Base-by-base conservation (phyloP, 192 early-diverging fungal genomes). In the Coemansia sp. region DNA sequence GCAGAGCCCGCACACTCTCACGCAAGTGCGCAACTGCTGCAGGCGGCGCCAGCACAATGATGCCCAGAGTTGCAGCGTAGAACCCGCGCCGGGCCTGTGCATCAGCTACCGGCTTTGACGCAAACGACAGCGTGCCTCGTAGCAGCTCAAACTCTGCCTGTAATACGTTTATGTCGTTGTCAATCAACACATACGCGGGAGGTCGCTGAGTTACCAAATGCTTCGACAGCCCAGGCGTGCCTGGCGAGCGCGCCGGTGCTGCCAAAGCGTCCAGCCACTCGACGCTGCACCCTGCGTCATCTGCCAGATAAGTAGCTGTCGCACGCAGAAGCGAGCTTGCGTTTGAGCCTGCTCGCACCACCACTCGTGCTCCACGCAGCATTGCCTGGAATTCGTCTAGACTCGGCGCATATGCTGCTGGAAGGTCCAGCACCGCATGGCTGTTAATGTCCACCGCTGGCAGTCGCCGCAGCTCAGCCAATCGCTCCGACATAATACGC, bases 121-220 rank as follows among this genome's bases (percentile, higher is more conserved):
- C 59, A 51, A 79, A 79, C 7, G 71, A 70, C 68, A 79, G 56
- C n/a, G 68, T 79, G 12, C 76, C 76, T 12, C 76, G 71, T 48
- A 79, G 46, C 12, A 44, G 48, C 71, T 79, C 71, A 59, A 79
- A 79, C 53, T 79, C 76, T 0, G 71, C 53, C 12, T 60, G 63
- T 44, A 79, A 28, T 21, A 59, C 19, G 2, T 74, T 71, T 9
- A 67, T 49, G 22, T 64, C 57, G 40, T 67, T 67, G 21, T 74
- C 67, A 23, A 74, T 70, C 4, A 79, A 40, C 8, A 79, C 62
- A 51, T 60, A 79, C 6, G 76, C 71, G 3, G 76, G 76, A 12
- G 76, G 71, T 15, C 63, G 63, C 47, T 73, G 75, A 15, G 70
- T 63, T 11, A 78, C 66, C 17, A 62, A 56, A 11, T 74, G 71